A percentile compares a stretch with the other conserved stretches of the same genome.
Conservation (phyloP, 495 filamentous ascomycete genomes). For the Penicillium bialowiezense region DNA sequence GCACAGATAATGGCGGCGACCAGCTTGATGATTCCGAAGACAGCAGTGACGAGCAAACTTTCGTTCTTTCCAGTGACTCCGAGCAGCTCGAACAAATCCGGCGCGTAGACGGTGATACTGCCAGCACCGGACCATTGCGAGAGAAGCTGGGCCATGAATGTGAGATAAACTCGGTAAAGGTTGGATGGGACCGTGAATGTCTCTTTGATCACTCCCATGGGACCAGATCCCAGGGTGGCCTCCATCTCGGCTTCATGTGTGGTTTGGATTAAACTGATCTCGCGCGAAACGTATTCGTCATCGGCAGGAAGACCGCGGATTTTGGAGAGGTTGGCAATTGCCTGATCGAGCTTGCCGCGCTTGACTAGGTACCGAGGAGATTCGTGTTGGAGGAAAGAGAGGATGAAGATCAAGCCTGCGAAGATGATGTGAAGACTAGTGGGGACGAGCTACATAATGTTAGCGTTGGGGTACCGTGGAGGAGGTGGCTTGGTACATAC, state of each 20-base stretch:
- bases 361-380: conserved; percentile 63
- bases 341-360: conserved; percentile 52
- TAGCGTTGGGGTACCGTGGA: conserved; percentile 7
- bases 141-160: conserved; percentile 57
- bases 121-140: conserved; percentile 70
- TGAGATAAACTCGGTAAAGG: conserved; percentile 61
- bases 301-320: conserved; percentile 41
- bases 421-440: conserved; percentile 72
- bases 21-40: conserved; percentile 71
- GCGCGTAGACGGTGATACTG: conserved; percentile 64
- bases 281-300: conserved; percentile 49
- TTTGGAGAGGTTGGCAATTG: conserved; percentile 37
- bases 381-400: conserved; percentile 64
- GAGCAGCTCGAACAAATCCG: conserved; percentile 63
- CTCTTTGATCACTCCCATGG: conserved; percentile 56
- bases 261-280: conserved; percentile 60
- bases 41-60: conserved; percentile 61
- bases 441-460: conserved; percentile 53
- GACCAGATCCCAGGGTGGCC: conserved; percentile 54
- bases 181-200: conserved; percentile 58
- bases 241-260: conserved; percentile 70
- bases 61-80: conserved; percentile 61
- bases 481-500: conserved; percentile 21
- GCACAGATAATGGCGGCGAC: conserved; percentile 61
- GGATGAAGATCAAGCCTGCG: conserved; percentile 60